Percentiles rank a stretch among this genome's conserved stretches.
Evolutionary conservation across 768 basidiomycete genomes (phyloP).

Genomic region (Punctularia strigosozonata): DNA sequence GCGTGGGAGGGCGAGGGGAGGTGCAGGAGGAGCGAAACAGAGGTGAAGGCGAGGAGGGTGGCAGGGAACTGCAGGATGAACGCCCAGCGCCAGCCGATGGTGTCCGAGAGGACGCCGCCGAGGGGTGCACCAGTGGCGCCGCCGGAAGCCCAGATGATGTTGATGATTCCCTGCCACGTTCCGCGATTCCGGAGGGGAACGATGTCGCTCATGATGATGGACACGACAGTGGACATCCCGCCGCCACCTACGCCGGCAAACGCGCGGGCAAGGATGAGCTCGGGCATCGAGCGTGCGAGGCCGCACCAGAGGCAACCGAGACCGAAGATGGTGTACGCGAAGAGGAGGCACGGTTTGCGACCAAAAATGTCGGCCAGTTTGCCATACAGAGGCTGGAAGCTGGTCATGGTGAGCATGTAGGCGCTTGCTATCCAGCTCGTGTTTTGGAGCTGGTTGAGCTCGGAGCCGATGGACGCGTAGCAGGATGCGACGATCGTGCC

Average conservation of each 20-base stretch:
- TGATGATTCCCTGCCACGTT: conserved; percentile 40
- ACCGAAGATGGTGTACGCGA: conserved; percentile 9
- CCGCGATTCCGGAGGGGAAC: conserved; percentile 51
- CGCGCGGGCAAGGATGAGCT: conserved; percentile 8
- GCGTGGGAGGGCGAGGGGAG: conserved; percentile 28
- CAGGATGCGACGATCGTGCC: conserved; percentile 10
- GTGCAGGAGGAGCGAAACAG: conserved; percentile 42
- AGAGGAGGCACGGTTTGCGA: conserved; percentile 9
- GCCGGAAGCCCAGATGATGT: conserved; percentile 48
- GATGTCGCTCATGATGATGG: conserved; percentile 57
- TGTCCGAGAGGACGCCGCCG: conserved; percentile 51
- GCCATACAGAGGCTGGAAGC: conserved; percentile 12
- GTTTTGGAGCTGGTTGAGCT: conserved; percentile 13
- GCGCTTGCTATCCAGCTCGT: conserved; percentile 15
- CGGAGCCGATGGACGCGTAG: conserved; percentile 14
- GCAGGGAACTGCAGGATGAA: conserved; percentile 53
- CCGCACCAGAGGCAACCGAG: conserved; percentile 8
- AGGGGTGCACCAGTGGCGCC: conserved; percentile 49
- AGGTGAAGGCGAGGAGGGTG: conserved; percentile 36
- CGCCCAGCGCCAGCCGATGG: conserved; percentile 59
- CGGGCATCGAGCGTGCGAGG: conserved; percentile 7
- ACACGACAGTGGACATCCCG: conserved; percentile 25
- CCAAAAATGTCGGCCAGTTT: conserved; percentile 12
- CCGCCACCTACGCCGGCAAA: conserved; percentile 10
- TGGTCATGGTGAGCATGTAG: conserved; percentile 12